Base-by-base conservation (phyloP, 2,329 filamentous ascomycete species). In the Ascochyta lentis region DNA sequence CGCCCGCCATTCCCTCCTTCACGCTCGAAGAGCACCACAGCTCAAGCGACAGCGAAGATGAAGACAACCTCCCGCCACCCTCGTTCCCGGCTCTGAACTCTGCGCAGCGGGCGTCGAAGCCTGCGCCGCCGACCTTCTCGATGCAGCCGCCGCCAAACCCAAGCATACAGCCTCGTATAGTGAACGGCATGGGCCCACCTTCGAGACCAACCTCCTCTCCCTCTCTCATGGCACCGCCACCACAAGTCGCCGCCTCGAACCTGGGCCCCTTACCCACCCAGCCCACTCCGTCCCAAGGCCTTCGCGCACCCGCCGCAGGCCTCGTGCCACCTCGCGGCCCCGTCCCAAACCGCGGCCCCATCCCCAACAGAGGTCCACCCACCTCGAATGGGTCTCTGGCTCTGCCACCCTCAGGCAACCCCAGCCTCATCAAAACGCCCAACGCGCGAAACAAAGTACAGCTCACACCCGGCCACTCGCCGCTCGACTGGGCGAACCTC, bases 401-500 rank as follows among this genome's bases (percentile, higher is more conserved):
- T 6, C 55, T 70, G 3, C 61, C 61, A 16, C 64, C 74, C 1
- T 70, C 69, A 29, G 66, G 71, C 46, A 65, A 66, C 27, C 59
- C 65, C 9, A 51, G 51, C n/a, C 58, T 72, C 43, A 61, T 72
- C 45, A 71, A 76, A 42, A 78, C 77, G 10, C 75, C 76, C 26
- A 82, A 77, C 50, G 69, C 69, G 35, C 79, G 76, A 54, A 78
- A 84, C 74, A 90, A 94, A 69, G 90, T 97, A 4, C 82, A 89
- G 8, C 85, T 99, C 4, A 84, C 87, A n/a, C 95, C 95, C 0
- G 94, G 95, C 29, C 93, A 94, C 80, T 96, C 92, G 2, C 94
- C 95, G 0, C 86, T 99, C 12, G 95, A 99, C 83, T 99, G 95
- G 95, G 95, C 95, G 12, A 87, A 89, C 6, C 84, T 96, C 1